phyloP scores from a whole-genome alignment of 1,284 basidiomycete species.

The Trametes pubescens region DNA sequence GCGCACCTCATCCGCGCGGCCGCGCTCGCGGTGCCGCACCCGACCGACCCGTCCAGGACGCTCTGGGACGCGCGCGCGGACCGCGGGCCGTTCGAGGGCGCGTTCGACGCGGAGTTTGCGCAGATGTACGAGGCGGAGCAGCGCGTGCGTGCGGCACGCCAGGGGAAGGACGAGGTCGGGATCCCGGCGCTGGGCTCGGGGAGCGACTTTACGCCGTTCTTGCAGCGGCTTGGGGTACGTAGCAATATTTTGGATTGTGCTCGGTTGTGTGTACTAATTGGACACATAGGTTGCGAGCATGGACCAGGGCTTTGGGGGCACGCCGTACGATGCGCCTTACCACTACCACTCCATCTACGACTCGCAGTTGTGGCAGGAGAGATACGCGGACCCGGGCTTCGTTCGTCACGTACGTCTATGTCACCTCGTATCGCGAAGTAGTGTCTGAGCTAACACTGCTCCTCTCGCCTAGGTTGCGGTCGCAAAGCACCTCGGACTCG shows the following conservation, averaged over 20 bases:
- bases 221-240: slow-evolving; percentile 64
- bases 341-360: slow-evolving; percentile 85
- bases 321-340: slow-evolving; percentile 67
- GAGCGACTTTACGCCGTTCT: slow-evolving; percentile 86
- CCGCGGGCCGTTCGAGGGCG: slow-evolving; percentile 57
- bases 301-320: slow-evolving; percentile 59
- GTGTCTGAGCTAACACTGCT: not conserved
- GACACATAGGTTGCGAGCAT: slow-evolving; percentile 56
- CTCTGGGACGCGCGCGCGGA: slow-evolving; percentile 75
- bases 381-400: slow-evolving; percentile 78
- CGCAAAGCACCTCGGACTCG: slow-evolving; percentile 71
- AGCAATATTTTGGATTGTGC: not conserved
- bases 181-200: slow-evolving; percentile 61
- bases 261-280: not conserved
- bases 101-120: slow-evolving; percentile 43
- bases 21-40: slow-evolving; percentile 76
- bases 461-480: slow-evolving; percentile 59
- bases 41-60: slow-evolving; percentile 57
- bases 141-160: slow-evolving; percentile 32
- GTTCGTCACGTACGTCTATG: slow-evolving; percentile 60
- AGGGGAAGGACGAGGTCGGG: slow-evolving; percentile 38
- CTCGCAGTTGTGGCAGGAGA: slow-evolving; percentile 72
- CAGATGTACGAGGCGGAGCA: slow-evolving; percentile 39
- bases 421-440: not conserved
- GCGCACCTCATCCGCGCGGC: slow-evolving; percentile 75